Base-by-base conservation (phyloP, 805 yeast species). In the Candida sphagnicola region DNA sequence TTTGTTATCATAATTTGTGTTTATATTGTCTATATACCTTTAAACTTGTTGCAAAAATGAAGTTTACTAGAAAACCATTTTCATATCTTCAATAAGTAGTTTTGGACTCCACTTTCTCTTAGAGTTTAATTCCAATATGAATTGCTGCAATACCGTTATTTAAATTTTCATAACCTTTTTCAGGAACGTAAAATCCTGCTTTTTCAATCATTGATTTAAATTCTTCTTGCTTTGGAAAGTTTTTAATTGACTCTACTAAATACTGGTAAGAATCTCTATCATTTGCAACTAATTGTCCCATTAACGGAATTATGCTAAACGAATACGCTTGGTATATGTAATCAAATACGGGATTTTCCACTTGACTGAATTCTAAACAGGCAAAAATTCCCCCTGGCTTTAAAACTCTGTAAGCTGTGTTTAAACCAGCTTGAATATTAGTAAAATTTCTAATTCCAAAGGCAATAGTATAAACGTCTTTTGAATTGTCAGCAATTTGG, bases 371-470 rank as follows among this genome's bases (percentile, higher is more conserved):
- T 61, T 93, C 99, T 42, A 93, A 72, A 63, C 98, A 90, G 28
- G 96, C 96, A 60, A 93, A 93, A 34, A 93, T 85, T 53, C 99
- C 99, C 54, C 99, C 99, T 10, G 98, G 98, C 62, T 84, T 87
- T 58, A 93, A 77, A 21, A 91, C 95, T 52, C 99, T 77, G 68
- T 91, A 85, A 24, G 99, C 99, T n/a, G 97, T 83, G 51, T 85
- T 75, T 53, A 93, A 73, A 19, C 98, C 99, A 4, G 88, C 89
- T 63, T 90, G 96, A 52, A 93, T 82, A 59, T 93, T 75, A 41
- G 99, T 93, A 64, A 95, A 93, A 65, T 93, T 93, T 64, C 99
- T 80, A 66, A 93, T 93, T 43, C 99, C 99, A 61, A 93, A 93
- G 2, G 97, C 95, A 51, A 93, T 89, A 2, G 99, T 93, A 64